Percentiles rank a stretch among this genome's conserved stretches.
Evolutionary conservation across 2,329 filamentous ascomycete genomes (phyloP).

Genomic region (Ceratocystis variospora): DNA sequence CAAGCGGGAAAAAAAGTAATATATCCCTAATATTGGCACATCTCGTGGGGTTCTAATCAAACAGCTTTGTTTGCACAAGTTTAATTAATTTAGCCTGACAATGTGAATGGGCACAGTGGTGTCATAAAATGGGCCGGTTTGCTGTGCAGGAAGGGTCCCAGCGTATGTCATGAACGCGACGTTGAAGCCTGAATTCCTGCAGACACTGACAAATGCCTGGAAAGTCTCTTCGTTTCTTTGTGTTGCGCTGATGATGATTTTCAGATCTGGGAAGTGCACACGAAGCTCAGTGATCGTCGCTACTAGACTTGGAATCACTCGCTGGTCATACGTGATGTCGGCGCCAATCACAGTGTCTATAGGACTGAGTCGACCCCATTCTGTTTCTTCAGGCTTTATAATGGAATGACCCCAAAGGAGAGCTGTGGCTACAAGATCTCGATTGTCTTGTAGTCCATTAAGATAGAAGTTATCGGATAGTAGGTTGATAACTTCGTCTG

Average conservation of each 20-base stretch:
- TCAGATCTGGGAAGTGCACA: constrained; percentile 38
- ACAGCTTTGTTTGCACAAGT: neutral
- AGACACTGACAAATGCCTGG: constrained; percentile 46
- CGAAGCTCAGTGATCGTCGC: constrained; percentile 51
- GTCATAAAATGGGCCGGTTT: constrained; percentile 52
- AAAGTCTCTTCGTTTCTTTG: constrained; percentile 59
- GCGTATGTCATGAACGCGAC: constrained; percentile 33
- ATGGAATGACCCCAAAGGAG: constrained; percentile 52
- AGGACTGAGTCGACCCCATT: constrained; percentile 11
- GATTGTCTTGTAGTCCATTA: constrained; percentile 45
- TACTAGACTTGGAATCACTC: constrained; percentile 48
- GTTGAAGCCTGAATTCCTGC: constrained; percentile 34
- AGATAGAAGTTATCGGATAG: constrained; percentile 55
- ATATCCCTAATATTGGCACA: neutral
- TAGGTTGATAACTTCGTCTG: constrained; percentile 54
- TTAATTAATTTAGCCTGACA: constrained; percentile 15
- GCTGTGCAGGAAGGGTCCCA: constrained; percentile 29
- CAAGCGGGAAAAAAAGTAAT: neutral
- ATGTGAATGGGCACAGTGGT: constrained; percentile 47
- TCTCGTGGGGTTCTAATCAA: neutral
- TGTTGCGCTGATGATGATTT: constrained; percentile 55
- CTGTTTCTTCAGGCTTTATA: constrained; percentile 34
- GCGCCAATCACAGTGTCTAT: constrained; percentile 59
- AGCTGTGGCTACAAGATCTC: constrained; percentile 17
- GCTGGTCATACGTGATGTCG: constrained; percentile 63